Evolutionary conservation across 495 filamentous ascomycete genomes (phyloP), one percentile per base, ranked within the genome.

Genomic region (Penicillium ucsense): DNA sequence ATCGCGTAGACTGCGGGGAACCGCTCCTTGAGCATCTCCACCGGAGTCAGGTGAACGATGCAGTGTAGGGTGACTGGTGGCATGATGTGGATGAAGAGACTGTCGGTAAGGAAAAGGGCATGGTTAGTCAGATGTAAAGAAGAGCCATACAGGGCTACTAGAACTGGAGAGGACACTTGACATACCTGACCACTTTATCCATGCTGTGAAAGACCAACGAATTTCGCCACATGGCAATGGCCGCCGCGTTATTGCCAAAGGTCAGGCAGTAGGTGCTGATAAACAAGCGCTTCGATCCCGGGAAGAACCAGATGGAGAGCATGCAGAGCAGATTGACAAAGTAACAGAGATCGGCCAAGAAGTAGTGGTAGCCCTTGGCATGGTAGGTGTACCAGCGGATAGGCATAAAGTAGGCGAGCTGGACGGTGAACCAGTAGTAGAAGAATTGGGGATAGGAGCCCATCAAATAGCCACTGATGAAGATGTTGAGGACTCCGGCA

Each of bases 191-290:
- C 45, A 94, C 78, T 65, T 98, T 98, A 70, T 98, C 92, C 65
- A 97, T 81, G 49, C 86, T 90, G 67, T 98, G 92, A 70, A 98
- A 97, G 35, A 98, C 92, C 66, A 98, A 77, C 20, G 89, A 94
- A 63, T 98, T 98, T 47, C 92, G 82, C 92, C 92, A 98, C 91
- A 98, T 96, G 51, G 92, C 94, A 64, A 98, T 97, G 11, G 92
- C 92, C 42, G 94, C 82, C 41, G 92, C 92, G 61, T 98, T 98
- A 66, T 98, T 98, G 46, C 92, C 92, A 49, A 84, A 90, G 11
- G 89, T 86, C 45, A 98, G 73, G 55, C 92, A 97, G 64, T 86
- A 97, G 8, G 89, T 86, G 53, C 88, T 84, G 53, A 95, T 94
- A 63, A 98, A 90, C 10, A 98, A 74, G 41, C 92, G 82, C 60